phyloP scores from a whole-genome alignment of 2,329 filamentous ascomycete species.

The Leptoxyphium fumago region DNA sequence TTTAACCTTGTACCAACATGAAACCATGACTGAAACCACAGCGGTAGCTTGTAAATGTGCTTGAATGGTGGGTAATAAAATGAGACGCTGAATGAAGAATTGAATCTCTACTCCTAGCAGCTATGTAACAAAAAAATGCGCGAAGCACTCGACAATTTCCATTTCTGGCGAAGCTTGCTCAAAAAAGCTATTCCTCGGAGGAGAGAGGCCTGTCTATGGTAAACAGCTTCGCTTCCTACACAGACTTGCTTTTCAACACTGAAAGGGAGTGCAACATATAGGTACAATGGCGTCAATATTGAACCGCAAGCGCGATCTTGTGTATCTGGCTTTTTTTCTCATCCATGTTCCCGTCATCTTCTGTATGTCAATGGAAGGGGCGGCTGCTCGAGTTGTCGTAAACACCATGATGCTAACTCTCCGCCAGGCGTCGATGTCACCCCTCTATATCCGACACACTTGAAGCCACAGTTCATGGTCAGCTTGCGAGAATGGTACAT shows the following conservation, averaged over 20 bases:
- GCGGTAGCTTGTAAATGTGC: too few species aligned
- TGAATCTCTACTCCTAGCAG: too few species aligned
- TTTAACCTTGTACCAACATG: too few species aligned
- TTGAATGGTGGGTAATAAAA: too few species aligned
- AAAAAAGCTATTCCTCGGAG: too few species aligned
- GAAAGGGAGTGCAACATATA: neutral
- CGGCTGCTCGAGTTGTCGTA: neutral
- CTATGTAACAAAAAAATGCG: too few species aligned
- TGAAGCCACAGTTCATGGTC: conserved; percentile 36
- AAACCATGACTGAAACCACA: too few species aligned
- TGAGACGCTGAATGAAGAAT: too few species aligned
- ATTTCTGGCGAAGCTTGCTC: too few species aligned
- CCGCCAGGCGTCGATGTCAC: conserved; percentile 44
- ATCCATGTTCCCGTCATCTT: conserved; percentile 49
- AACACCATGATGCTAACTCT: neutral
- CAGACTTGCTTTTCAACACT: neutral
- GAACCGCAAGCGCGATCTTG: conserved; percentile 28
- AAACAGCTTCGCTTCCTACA: too few species aligned
- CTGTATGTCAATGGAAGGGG: conserved; percentile 26
- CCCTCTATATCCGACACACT: conserved; percentile 39
- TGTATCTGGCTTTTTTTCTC: conserved; percentile 46
- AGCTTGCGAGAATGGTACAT: conserved; percentile 43
- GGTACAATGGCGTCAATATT: conserved; percentile 12
- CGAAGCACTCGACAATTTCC: too few species aligned
- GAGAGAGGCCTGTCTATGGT: too few species aligned